Evolutionary conservation across 768 basidiomycete species (phyloP).

Genomic region (Auricularia cornea): DNA sequence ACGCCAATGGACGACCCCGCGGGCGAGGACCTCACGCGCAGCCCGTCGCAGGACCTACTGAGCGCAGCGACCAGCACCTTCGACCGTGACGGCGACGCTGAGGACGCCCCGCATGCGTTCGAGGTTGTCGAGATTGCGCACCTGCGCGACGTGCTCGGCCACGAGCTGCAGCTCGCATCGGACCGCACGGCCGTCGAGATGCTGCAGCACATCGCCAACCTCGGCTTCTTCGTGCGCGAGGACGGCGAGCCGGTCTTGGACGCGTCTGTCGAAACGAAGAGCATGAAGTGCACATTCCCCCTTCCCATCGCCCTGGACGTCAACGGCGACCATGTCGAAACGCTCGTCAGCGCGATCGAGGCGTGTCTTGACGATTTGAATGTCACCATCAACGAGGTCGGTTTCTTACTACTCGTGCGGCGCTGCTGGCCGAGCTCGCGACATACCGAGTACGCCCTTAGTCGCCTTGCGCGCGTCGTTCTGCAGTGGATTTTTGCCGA

Average conservation of each 20-base stretch:
- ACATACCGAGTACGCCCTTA: conserved; percentile 61
- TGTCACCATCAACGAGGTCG: conserved; percentile 65
- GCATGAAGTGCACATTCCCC: conserved; percentile 47
- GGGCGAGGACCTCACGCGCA: conserved; percentile 1
- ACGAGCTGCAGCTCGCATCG: conserved; percentile 48
- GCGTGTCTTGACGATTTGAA: conserved; percentile 62
- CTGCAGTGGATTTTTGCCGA: conserved; percentile 68
- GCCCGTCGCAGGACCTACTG: conserved; percentile 36
- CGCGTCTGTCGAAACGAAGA: conserved; percentile 23
- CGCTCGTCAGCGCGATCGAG: conserved; percentile 61
- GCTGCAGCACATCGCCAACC: conserved; percentile 50
- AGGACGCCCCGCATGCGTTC: conserved; percentile 36
- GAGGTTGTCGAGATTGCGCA: conserved; percentile 53
- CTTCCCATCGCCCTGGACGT: conserved; percentile 65
- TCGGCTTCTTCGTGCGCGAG: conserved; percentile 50
- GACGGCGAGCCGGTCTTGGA: conserved; percentile 31
- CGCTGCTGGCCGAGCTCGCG: conserved; percentile 70
- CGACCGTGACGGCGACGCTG: conserved; percentile 12
- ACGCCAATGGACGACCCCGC: conserved; percentile 12
- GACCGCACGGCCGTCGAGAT: conserved; percentile 44
- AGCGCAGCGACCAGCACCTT: conserved; percentile 31
- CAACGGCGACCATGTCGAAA: conserved; percentile 58
- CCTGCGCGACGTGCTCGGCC: conserved; percentile 49
- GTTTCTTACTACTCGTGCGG: conserved; percentile 57
- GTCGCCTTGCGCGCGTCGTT: conserved; percentile 48